Evolutionary conservation across 441 rosid genomes (phyloP), one percentile per base, ranked within the genome.

Genomic region (Flueggea neowawraea): DNA sequence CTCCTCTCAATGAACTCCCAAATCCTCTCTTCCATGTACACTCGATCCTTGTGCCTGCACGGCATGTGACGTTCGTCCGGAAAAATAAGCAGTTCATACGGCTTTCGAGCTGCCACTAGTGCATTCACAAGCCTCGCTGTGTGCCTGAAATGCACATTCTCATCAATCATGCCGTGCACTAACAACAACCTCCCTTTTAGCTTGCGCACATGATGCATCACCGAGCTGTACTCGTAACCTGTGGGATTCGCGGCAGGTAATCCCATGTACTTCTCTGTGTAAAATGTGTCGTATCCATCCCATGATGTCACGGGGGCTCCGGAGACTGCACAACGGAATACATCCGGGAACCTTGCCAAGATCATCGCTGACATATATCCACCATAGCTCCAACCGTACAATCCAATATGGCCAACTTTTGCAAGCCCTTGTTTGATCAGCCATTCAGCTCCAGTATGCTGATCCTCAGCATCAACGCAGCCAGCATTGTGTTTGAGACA

Each of bases 301-400:
- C 97, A 94, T 12, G 97, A 83, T n/a, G 97, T 89, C 16, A 94
- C 98, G 0, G 96, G 96, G 31, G 96, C 97, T 52, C 98, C 98
- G 0, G 93, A 71, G 28, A 87, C 77, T 2, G 98, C 97, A 3
- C 97, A 94, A 8, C 65, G 31, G 69, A 90, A 94, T 16, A 87
- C 71, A 51, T 89, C 83, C 16, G 95, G 96, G 70, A 77, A 79
- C 61, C 81, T 75, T 15, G 81, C 79, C 62, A 92, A 57, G 50
- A 76, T 73, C 80, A 80, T 79, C 36, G 95, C 93, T 43, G 98
- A 87, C 69, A 92, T 88, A 61, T 89, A 89, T 12, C 98, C 96
- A 22, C 96, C 98, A 31, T 89, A 92, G 77, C 98, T 92, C 98
- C 98, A 92, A 14, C 98, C 98, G 4, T 84, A 91, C 55, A 91